Percentiles rank a stretch among this genome's conserved stretches.
Conservation (phyloP, 257 asterid species). For the Primulina huaijiensis region DNA sequence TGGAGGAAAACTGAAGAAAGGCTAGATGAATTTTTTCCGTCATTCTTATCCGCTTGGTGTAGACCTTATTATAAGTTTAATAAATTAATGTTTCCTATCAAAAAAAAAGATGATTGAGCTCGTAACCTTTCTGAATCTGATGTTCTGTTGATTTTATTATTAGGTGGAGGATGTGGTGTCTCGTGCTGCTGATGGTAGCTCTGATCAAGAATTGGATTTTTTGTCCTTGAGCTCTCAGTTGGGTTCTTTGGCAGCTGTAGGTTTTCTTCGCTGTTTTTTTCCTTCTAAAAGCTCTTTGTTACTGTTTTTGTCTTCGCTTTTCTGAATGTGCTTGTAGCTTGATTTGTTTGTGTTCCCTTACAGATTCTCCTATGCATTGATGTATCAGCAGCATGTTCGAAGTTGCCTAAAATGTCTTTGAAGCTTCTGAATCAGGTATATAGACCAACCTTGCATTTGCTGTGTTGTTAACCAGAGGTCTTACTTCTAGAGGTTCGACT, state of each 20-base stretch:
- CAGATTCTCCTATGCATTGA: slow-evolving; percentile 93
- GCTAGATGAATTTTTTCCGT: not conserved
- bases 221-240: slow-evolving; percentile 74
- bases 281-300: slow-evolving; percentile 24
- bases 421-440: slow-evolving; percentile 87
- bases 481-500: not conserved
- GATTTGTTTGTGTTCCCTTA: slow-evolving; percentile 30
- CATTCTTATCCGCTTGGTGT: too few species aligned
- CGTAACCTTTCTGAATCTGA: slow-evolving; percentile 20
- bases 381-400: slow-evolving; percentile 86
- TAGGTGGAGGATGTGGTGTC: slow-evolving; percentile 89
- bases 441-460: slow-evolving; percentile 26
- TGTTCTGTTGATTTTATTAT: slow-evolving; percentile 22
- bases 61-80: too few species aligned
- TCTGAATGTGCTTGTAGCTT: slow-evolving; percentile 29
- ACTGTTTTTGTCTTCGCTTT: slow-evolving; percentile 25
- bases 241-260: slow-evolving; percentile 92
- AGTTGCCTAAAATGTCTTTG: slow-evolving; percentile 61
- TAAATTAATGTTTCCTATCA: too few species aligned
- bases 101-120: slow-evolving; percentile 9
- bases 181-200: slow-evolving; percentile 81
- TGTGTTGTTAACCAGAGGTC: slow-evolving; percentile 19
- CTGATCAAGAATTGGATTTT: slow-evolving; percentile 75
- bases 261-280: slow-evolving; percentile 34
- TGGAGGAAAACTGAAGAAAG: not conserved